A percentile compares a stretch with the other conserved stretches of the same genome.
These are phyloP conservation scores for Stachybotrys echinatus DNA, from an alignment of 2,329 filamentous ascomycete species.

Conservation along the genomic window DNA sequence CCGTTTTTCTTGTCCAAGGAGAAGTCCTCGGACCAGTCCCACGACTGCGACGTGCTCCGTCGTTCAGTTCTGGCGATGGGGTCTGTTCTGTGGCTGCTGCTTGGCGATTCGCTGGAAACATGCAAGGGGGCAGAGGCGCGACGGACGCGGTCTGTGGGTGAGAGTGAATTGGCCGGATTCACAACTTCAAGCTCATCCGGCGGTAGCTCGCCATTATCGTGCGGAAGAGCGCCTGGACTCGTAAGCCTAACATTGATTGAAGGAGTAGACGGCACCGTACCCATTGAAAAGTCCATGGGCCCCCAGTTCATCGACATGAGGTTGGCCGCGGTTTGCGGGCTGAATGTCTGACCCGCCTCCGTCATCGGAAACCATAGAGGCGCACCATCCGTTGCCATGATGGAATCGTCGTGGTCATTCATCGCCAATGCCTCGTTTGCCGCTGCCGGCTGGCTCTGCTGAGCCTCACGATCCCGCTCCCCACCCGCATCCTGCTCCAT, in stretches of 20 bases:
- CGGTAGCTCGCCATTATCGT: not conserved
- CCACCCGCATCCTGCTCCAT: not conserved
- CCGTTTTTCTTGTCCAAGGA: constrained; percentile 7
- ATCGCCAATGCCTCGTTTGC: not conserved
- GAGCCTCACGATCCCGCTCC: not conserved
- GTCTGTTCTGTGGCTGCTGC: not conserved
- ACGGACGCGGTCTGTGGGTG: not conserved
- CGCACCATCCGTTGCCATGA: not conserved
- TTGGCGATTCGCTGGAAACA: not conserved
- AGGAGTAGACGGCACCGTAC: not conserved
- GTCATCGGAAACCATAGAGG: not conserved
- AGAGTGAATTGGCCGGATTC: not conserved
- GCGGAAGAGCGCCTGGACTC: not conserved
- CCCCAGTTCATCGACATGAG: not conserved
- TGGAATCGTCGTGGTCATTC: not conserved
- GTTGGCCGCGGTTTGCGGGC: not conserved
- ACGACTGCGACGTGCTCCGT: not conserved
- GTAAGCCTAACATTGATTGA: not conserved
- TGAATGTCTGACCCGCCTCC: not conserved
- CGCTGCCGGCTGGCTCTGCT: not conserved
- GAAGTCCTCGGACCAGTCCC: constrained; percentile 6
- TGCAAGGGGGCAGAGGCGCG: too few relatives aligned
- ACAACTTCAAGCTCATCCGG: not conserved
- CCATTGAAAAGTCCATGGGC: not conserved
- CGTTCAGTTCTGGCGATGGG: not conserved